Percentiles rank a stretch among this genome's conserved stretches.
Conservation (phyloP, 2,329 filamentous ascomycete species). For the Amesomyces nigricolor region DNA sequence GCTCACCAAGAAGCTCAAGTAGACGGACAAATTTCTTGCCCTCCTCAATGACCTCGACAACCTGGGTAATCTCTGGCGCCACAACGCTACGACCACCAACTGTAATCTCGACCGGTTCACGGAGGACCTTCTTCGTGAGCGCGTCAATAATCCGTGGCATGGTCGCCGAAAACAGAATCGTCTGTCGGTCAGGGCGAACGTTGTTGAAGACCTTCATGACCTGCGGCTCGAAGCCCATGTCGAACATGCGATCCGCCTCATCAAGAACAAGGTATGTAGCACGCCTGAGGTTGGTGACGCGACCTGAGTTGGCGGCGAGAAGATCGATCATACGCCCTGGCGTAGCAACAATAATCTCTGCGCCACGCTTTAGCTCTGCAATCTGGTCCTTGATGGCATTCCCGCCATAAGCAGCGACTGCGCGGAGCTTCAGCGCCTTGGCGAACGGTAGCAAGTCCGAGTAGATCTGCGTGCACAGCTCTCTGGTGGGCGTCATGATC, state of each 20-base stretch:
- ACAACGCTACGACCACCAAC: constrained; percentile 84
- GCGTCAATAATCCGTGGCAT: constrained; percentile 92
- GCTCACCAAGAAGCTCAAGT: constrained; percentile 77
- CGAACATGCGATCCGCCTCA: constrained; percentile 98
- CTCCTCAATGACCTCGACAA: constrained; percentile 82
- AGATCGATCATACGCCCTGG: constrained; percentile 95
- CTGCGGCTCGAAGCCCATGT: constrained; percentile 98
- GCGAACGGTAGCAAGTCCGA: constrained; percentile 91
- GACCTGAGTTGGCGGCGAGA: constrained; percentile 85
- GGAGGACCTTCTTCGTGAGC: constrained; percentile 80
- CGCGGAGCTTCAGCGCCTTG: constrained; percentile 75
- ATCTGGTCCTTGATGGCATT: constrained; percentile 97
- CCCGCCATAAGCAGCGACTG: constrained; percentile 90
- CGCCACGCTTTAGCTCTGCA: constrained; percentile 88
- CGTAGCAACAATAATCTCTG: constrained; percentile 92
- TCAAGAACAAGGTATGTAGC: constrained; percentile 94
- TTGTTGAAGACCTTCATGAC: constrained; percentile 95
- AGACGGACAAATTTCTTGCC: constrained; percentile 77
- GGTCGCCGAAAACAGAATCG: constrained; percentile 91
- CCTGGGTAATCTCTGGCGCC: constrained; percentile 87
- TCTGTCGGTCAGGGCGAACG: constrained; percentile 86
- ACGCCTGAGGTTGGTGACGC: constrained; percentile 82
- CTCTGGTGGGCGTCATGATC: constrained; percentile 90
- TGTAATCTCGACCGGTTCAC: constrained; percentile 81
- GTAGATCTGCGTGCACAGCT: constrained; percentile 90